Evolutionary conservation across 1,284 basidiomycete species (phyloP).

Genomic region (Cryptococcus maquisensis): DNA sequence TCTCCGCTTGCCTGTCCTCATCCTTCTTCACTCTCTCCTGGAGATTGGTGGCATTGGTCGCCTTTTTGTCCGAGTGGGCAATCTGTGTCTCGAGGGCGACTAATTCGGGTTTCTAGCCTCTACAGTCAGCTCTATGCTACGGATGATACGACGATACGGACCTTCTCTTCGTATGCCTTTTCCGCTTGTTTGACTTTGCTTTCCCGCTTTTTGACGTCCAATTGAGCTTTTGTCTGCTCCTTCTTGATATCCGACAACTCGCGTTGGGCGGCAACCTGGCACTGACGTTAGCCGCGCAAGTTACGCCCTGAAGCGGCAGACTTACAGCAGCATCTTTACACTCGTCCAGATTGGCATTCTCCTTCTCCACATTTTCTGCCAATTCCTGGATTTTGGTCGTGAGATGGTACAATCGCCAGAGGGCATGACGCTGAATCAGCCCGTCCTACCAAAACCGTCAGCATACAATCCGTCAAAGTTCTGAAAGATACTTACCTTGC

Average conservation of each 20-base stretch:
- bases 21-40: constrained; percentile 66
- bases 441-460: constrained; percentile 59
- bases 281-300: background rate
- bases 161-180: constrained; percentile 77
- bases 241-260: constrained; percentile 54
- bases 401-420: constrained; percentile 90
- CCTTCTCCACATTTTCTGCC: constrained; percentile 63
- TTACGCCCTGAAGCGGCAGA: background rate
- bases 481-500: constrained; percentile 55
- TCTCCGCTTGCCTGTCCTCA: constrained; percentile 61
- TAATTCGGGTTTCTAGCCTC: constrained; percentile 71
- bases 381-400: constrained; percentile 72
- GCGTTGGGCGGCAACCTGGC: background rate
- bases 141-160: constrained; percentile 36
- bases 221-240: constrained; percentile 73
- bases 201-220: constrained; percentile 68
- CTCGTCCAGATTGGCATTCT: constrained; percentile 65
- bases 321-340: constrained; percentile 62
- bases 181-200: constrained; percentile 74
- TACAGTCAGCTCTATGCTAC: background rate
- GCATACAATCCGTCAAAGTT: too few relatives aligned
- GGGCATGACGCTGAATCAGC: constrained; percentile 70
- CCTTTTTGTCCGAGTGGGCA: constrained; percentile 73
- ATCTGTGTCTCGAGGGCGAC: constrained; percentile 81
- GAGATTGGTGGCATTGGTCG: constrained; percentile 63